phyloP scores from a whole-genome alignment of 2,329 filamentous ascomycete genomes.

The Rhinocladiella similis region DNA sequence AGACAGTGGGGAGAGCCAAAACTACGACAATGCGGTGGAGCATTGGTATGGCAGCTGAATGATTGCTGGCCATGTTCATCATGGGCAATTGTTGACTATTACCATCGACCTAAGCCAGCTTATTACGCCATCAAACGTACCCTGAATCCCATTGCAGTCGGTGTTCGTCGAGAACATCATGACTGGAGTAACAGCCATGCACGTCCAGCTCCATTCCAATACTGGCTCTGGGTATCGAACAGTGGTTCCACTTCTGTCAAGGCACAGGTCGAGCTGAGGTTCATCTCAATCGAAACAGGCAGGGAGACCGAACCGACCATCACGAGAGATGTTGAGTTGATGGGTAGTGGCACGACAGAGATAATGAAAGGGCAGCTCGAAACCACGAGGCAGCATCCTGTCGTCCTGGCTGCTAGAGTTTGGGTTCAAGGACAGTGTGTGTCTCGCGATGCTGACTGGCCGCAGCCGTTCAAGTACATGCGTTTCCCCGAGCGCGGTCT shows the following conservation, averaged over 20 bases:
- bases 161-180: neutral
- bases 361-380: too few relatives aligned
- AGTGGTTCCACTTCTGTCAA: conserved; percentile 35
- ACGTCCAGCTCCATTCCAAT: neutral
- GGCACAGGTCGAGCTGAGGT: conserved; percentile 41
- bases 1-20: conserved; percentile 46
- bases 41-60: conserved; percentile 50
- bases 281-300: conserved; percentile 55
- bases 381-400: conserved; percentile 41
- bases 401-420: conserved; percentile 51
- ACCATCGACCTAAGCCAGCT: conserved; percentile 59
- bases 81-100: conserved; percentile 64
- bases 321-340: conserved; percentile 47
- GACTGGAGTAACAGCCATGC: neutral
- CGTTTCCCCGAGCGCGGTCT: conserved; percentile 50
- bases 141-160: too few relatives aligned
- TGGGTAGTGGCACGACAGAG: conserved; percentile 3
- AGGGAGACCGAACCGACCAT: conserved; percentile 52
- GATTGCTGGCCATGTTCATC: conserved; percentile 62
- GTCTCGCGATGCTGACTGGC: conserved; percentile 58
- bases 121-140: conserved; percentile 46
- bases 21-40: conserved; percentile 41
- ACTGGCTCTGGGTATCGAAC: conserved; percentile 54
- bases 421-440: conserved; percentile 52
- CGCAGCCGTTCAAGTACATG: conserved; percentile 60